A percentile compares a stretch with the other conserved stretches of the same genome.
Conservation (phyloP, 257 asterid species). For the Gentiana straminea region DNA sequence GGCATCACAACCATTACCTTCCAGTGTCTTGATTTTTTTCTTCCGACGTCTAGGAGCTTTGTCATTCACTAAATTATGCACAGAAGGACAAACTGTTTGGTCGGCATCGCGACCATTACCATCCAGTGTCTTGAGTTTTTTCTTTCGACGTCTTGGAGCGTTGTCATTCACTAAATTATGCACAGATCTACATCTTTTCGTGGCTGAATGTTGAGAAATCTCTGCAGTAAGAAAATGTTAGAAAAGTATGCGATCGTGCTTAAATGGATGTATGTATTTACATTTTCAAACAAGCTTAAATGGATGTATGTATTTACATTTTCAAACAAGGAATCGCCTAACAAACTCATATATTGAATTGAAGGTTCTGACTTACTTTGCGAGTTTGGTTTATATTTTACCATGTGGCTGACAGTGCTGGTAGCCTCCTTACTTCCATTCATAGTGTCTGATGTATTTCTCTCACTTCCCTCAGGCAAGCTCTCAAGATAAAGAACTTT, state of each 20-base stretch:
- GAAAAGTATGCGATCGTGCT: not conserved
- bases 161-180: not conserved
- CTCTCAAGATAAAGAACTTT: conserved; percentile 8
- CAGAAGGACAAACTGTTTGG: not conserved
- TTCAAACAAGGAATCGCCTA: conserved; percentile 15
- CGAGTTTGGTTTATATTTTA: not conserved
- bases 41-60: not conserved
- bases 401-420: not conserved
- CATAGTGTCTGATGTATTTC: conserved; percentile 10
- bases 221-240: conserved; percentile 9
- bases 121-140: not conserved
- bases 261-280: not conserved
- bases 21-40: not conserved
- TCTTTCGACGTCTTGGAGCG: not conserved
- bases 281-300: not conserved
- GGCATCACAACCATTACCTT: conserved; percentile 1
- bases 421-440: conserved; percentile 17
- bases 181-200: conserved; percentile 1
- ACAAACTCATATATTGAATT: conserved; percentile 7
- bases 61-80: not conserved
- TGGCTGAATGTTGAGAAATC: conserved; percentile 6
- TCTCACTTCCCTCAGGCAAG: conserved; percentile 9
- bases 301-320: not conserved
- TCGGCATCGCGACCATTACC: conserved; percentile 1
- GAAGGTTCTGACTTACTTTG: conserved; percentile 10